These are phyloP conservation scores for Cladophialophora yegresii DNA, from an alignment of 2,329 filamentous ascomycete species.

Conservation along the genomic window DNA sequence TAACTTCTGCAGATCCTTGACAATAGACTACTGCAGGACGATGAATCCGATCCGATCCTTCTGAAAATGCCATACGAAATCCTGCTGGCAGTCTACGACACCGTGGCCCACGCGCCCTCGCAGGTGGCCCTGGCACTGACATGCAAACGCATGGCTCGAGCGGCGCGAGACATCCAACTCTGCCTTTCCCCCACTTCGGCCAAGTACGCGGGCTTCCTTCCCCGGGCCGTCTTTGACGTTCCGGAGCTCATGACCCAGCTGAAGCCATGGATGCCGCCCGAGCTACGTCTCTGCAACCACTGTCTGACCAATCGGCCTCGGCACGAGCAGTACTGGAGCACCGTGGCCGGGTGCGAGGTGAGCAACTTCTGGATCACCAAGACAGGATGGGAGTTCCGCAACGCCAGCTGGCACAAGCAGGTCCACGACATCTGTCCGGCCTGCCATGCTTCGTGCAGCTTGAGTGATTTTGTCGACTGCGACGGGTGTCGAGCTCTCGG, in stretches of 20 bases:
- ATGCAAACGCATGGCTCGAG: constrained; percentile 35
- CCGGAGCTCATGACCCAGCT: constrained; percentile 35
- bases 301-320: constrained; percentile 35
- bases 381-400: constrained; percentile 34
- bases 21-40: background rate
- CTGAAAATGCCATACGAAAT: constrained; percentile 35
- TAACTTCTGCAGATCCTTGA: constrained; percentile 16
- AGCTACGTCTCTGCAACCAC: constrained; percentile 35
- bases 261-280: constrained; percentile 31
- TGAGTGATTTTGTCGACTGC: constrained; percentile 36
- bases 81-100: constrained; percentile 32
- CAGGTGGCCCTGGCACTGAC: constrained; percentile 35
- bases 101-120: constrained; percentile 31
- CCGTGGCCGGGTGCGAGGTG: constrained; percentile 29
- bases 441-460: constrained; percentile 33
- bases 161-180: constrained; percentile 29
- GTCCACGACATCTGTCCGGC: constrained; percentile 36
- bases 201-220: constrained; percentile 36
- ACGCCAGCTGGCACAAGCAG: constrained; percentile 35
- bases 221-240: constrained; percentile 34
- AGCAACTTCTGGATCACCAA: constrained; percentile 36
- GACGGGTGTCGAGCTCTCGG: constrained; percentile 37
- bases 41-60: constrained; percentile 18
- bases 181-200: constrained; percentile 28
- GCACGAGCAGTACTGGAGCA: constrained; percentile 32